These are phyloP conservation scores for Solanum neorickii DNA, from an alignment of 257 asterid genomes.

Conservation along the genomic window DNA sequence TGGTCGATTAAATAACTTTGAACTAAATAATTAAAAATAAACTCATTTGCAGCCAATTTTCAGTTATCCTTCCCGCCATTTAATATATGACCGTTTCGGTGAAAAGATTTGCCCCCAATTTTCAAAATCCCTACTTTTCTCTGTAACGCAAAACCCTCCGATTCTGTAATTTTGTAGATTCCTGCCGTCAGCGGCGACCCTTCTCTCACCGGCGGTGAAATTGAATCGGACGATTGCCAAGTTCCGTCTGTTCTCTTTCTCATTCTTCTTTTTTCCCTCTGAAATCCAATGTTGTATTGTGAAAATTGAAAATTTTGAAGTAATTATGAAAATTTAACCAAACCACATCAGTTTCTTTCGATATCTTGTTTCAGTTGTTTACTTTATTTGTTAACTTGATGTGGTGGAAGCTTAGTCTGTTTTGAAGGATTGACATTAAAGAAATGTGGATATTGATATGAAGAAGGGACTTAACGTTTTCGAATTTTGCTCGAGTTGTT, in stretches of 20 bases:
- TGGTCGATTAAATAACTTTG: too few relatives aligned
- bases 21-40: too few relatives aligned
- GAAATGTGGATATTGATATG: too few relatives aligned
- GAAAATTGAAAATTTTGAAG: neutral
- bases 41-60: neutral
- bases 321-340: neutral
- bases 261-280: neutral
- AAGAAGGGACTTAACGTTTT: too few relatives aligned
- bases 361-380: neutral
- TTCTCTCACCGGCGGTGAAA: neutral
- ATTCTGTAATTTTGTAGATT: neutral
- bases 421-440: too few relatives aligned
- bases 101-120: neutral
- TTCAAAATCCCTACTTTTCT: neutral
- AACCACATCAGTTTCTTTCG: neutral
- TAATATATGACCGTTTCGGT: neutral
- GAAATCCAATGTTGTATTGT: neutral
- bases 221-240: neutral
- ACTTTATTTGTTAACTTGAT: neutral
- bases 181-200: accelerated
- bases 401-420: neutral
- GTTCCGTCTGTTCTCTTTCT: neutral
- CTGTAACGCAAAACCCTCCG: neutral
- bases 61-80: neutral
- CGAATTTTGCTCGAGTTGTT: too few relatives aligned